These are phyloP conservation scores for Smallanthus sonchifolius DNA, from an alignment of 129 eudicot genomes.

Conservation along the genomic window DNA sequence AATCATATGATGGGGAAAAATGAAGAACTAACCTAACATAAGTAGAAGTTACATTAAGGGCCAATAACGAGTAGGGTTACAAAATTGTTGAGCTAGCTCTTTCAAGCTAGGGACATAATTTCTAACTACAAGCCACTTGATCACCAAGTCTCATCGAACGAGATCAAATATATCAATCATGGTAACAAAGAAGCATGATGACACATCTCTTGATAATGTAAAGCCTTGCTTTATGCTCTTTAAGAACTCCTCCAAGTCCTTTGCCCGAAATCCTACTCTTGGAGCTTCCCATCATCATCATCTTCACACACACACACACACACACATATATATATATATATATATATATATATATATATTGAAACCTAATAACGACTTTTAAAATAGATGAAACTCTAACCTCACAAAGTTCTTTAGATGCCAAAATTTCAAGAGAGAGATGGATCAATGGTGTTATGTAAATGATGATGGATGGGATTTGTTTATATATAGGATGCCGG, in stretches of 20 bases:
- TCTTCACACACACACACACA: too few relatives aligned
- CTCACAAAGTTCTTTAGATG: conserved; percentile 22
- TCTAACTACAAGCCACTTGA: conserved; percentile 26
- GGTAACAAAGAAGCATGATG: conserved; percentile 93
- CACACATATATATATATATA: too few relatives aligned
- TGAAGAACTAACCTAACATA: conserved; percentile 18
- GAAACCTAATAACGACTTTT: not conserved
- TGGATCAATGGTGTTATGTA: conserved; percentile 7
- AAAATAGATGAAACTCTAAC: not conserved
- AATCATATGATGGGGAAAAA: conserved; percentile 6
- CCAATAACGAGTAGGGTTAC: conserved; percentile 29
- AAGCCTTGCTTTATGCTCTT: conserved; percentile 85
- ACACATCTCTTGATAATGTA: conserved; percentile 91
- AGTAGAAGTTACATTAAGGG: conserved; percentile 16
- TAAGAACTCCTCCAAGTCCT: conserved; percentile 80
- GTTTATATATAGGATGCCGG: conserved; percentile 61
- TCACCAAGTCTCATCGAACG: not conserved
- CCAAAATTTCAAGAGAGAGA: not conserved
- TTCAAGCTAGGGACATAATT: conserved; percentile 21
- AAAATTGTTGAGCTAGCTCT: conserved; percentile 40
- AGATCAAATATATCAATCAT: conserved; percentile 40
- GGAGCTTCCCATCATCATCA: conserved; percentile 58
- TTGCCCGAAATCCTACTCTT: conserved; percentile 78
- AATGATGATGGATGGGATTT: conserved; percentile 24
- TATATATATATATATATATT: not conserved